A percentile compares a stretch with the other conserved stretches of the same genome.
Evolutionary conservation across 768 basidiomycete genomes (phyloP).

Genomic region (Suillus alpinus): DNA sequence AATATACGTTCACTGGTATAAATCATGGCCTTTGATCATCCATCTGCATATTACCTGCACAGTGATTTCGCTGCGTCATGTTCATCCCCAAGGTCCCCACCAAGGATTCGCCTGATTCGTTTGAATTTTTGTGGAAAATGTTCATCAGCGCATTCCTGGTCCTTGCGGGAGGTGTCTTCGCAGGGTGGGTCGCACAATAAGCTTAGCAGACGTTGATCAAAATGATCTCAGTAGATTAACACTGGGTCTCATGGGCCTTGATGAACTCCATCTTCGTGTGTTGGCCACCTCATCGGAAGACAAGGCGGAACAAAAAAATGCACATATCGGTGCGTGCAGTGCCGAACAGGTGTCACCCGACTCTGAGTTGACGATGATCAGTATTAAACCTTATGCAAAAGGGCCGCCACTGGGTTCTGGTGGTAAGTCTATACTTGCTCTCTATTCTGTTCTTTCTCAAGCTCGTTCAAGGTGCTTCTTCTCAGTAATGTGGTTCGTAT

Average conservation of each 20-base stretch:
- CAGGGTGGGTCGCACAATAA: conserved; percentile 57
- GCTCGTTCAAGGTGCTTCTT: conserved; percentile 63
- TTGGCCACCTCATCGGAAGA: conserved; percentile 79
- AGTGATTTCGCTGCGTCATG: not conserved
- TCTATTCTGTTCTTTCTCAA: conserved; percentile 8
- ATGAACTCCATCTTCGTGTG: conserved; percentile 87
- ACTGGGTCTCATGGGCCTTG: conserved; percentile 90
- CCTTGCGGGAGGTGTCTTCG: conserved; percentile 85
- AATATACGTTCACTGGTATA: not conserved
- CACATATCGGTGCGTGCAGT: conserved; percentile 55
- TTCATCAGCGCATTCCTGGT: conserved; percentile 66
- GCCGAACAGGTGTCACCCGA: too few species aligned
- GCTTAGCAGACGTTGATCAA: not conserved
- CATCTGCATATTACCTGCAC: not conserved
- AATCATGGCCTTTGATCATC: not conserved
- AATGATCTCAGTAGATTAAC: conserved; percentile 57
- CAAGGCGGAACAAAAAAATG: conserved; percentile 60
- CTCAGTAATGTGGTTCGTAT: conserved; percentile 79
- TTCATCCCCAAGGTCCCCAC: not conserved
- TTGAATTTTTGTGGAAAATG: conserved; percentile 76
- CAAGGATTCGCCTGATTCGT: conserved; percentile 42
- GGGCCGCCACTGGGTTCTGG: conserved; percentile 92
- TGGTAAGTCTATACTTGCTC: conserved; percentile 50
- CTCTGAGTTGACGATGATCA: conserved; percentile 20
- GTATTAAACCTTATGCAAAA: conserved; percentile 55